phyloP scores from a whole-genome alignment of 495 filamentous ascomycete species.

The Penicillium ucsense region DNA sequence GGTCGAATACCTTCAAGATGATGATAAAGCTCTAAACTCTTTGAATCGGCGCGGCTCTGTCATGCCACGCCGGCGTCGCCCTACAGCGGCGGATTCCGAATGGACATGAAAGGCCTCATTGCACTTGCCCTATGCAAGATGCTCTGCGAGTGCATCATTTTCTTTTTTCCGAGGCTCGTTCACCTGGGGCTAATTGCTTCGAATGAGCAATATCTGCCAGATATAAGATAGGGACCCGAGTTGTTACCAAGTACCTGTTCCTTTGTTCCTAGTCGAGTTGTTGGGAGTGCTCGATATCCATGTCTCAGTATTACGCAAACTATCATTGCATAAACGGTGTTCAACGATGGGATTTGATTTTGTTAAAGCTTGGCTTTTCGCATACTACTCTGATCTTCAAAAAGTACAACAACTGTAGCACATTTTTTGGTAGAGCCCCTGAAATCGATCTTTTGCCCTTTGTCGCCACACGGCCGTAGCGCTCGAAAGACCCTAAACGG shows the following conservation, averaged over 20 bases:
- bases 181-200: no score
- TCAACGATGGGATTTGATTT: no score
- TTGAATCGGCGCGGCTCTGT: constrained; percentile 28
- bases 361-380: no score
- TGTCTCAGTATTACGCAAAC: no score
- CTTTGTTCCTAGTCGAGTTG: no score
- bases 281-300: no score
- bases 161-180: not conserved
- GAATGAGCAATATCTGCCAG: no score
- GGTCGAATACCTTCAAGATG: constrained; percentile 26
- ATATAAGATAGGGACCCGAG: no score
- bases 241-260: no score
- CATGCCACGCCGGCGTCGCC: constrained; percentile 31
- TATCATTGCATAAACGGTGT: no score
- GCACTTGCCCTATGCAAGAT: not conserved
- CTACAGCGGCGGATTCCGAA: constrained; percentile 30
- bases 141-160: constrained; percentile 4
- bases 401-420: no score
- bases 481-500: not conserved
- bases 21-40: constrained; percentile 29
- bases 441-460: not conserved
- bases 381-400: no score
- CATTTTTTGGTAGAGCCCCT: constrained; percentile 1
- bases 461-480: not conserved
- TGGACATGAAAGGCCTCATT: constrained; percentile 15